A percentile compares a stretch with the other conserved stretches of the same genome.
Conservation (phyloP, 352 stramenopile species). For the Pythium aquatile region DNA sequence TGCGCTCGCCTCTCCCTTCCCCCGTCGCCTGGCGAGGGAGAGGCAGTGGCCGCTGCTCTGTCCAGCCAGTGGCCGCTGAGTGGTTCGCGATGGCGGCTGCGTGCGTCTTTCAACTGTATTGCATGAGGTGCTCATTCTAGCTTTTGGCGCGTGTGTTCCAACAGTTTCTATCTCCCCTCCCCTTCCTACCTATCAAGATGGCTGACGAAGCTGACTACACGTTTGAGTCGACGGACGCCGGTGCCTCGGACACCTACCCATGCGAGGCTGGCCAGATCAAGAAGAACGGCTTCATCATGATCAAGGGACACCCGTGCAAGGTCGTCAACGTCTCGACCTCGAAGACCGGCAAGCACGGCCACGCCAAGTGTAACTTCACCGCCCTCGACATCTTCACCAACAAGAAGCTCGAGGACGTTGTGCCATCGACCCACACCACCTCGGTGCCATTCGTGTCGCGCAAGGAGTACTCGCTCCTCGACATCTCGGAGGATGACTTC, state of each 20-base stretch:
- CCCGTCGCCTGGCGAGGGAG: neutral
- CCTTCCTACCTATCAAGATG: conserved; percentile 29
- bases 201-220: conserved; percentile 68
- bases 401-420: conserved; percentile 99
- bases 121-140: neutral
- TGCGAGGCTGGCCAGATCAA: conserved; percentile 99
- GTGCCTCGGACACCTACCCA: conserved; percentile 97
- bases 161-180: conserved; percentile 19
- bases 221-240: conserved; percentile 95
- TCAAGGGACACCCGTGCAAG: conserved; percentile 99
- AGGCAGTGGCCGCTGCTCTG: conserved; percentile 4
- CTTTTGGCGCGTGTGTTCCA: conserved; percentile 3
- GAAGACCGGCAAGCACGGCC: conserved; percentile 99
- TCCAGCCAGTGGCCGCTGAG: neutral
- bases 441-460: conserved; percentile 97
- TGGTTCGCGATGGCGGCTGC: neutral
- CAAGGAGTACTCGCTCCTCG: conserved; percentile 97
- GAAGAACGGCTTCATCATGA: conserved; percentile 99
- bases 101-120: too few relatives aligned
- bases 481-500: conserved; percentile 98
- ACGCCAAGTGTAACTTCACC: conserved; percentile 99
- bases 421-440: conserved; percentile 98
- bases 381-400: conserved; percentile 99
- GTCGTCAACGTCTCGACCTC: conserved; percentile 97
- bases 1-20: neutral